Base-by-base conservation (phyloP, 306 rosid genomes). In the Gynostemma pentaphyllum region DNA sequence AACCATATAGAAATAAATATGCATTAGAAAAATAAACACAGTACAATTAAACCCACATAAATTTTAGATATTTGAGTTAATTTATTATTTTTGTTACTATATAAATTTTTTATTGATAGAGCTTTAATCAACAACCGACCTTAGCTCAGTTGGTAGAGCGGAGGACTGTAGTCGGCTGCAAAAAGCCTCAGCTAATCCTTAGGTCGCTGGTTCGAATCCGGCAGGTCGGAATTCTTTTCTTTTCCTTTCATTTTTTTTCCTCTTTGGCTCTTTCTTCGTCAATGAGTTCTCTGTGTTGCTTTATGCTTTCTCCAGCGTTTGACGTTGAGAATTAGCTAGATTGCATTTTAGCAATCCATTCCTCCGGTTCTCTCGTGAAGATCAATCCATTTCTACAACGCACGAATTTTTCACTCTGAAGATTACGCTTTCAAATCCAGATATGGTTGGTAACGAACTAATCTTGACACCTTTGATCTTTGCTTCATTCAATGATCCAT, bases 61-160 rank as follows among this genome's bases (percentile, higher is more conserved):
- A n/a, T n/a, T n/a, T n/a, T n/a, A n/a, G n/a, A n/a, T n/a, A n/a
- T n/a, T n/a, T n/a, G n/a, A n/a, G n/a, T n/a, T n/a, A n/a, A n/a
- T n/a, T n/a, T n/a, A n/a, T n/a, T n/a, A n/a, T n/a, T n/a, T n/a
- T n/a, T n/a, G n/a, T n/a, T n/a, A n/a, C n/a, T n/a, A n/a, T n/a
- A n/a, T n/a, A n/a, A n/a, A n/a, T n/a, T n/a, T n/a, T n/a, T n/a
- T n/a, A n/a, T n/a, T n/a, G n/a, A n/a, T n/a, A n/a, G n/a, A n/a
- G n/a, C n/a, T n/a, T n/a, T n/a, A n/a, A n/a, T 14, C 18, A 42
- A 0, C 12, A 9, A 16, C 80, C 82, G 75, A 76, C 80, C 82
- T 76, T 80, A 80, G 82, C 79, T 80, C 85, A 74, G 85, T 76
- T 80, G 85, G 81, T 73, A 80, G 81, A 80, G 85, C 81, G 81